Evolutionary conservation across 23 red algal species (phyloP), one percentile per base, ranked within the genome.

Genomic region (Gracilaria gracilis): DNA sequence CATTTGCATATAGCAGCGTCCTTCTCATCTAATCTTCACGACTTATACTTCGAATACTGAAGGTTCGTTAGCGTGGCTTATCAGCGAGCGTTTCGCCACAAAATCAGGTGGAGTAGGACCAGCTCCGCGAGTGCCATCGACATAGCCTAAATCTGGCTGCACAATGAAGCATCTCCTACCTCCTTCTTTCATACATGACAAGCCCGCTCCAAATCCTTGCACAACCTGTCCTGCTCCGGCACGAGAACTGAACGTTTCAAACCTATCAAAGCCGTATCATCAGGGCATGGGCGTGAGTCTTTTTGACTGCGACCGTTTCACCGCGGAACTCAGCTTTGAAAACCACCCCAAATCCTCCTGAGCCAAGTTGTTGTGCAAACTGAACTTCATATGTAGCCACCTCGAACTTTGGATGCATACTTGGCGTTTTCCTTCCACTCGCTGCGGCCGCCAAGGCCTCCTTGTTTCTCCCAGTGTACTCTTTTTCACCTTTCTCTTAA

Each of bases 231-330:
- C 93, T 13, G 39, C 16, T 17, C 93, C 93, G 16, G 54, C 75
- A 44, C 84, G 85, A 66, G 46, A 95, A 6, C 42, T 57, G 55
- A 75, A 95, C 28, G 75, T 81, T 9, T 95, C 93, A 28, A 90
- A 74, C 14, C 84, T 31, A 75, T 95, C 85, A 80, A 89, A 89
- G 36, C 93, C 93, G 50, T 90, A 95, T 96, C 51, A 75, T 79
- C 37, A 98, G 61, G 6, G 95, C 92, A 36, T 90, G 85, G 0
- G 90, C 73, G 57, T 94, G 91, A 47, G 92, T 95, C 80, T 91
- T 98, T 76, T 98, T 98, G 62, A 98, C 81, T 0, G 95, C 95
- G 66, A 98, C 95, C 25, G 86, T 94, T 53, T 93, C 57, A 8
- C 79, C 71, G 20, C 82, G 61, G 40, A 94, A 94, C 36, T 85